phyloP scores from a whole-genome alignment of 768 basidiomycete genomes.

The Lactifluus subvellereus region DNA sequence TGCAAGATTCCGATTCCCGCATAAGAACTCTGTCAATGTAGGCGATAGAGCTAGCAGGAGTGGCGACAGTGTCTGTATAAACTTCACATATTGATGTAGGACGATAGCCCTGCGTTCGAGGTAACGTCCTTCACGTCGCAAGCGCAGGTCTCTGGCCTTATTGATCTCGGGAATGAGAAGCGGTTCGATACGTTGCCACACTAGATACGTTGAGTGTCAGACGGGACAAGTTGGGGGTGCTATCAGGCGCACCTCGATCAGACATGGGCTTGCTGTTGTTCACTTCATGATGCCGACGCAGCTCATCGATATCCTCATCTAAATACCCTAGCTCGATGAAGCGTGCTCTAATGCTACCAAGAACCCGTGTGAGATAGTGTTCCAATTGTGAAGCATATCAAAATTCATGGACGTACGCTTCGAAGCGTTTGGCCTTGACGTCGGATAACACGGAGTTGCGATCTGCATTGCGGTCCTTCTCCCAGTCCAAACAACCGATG shows the following conservation, averaged over 20 bases:
- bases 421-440: slow-evolving; percentile 15
- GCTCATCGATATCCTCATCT: background rate
- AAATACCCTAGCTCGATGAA: slow-evolving; percentile 7
- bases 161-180: slow-evolving; percentile 10
- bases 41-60: slow-evolving; percentile 1
- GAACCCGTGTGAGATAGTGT: background rate
- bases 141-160: slow-evolving; percentile 1
- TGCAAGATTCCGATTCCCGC: background rate
- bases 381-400: background rate
- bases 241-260: slow-evolving; percentile 7
- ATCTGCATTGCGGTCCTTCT: slow-evolving; percentile 10
- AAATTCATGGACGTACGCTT: slow-evolving; percentile 7
- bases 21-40: slow-evolving; percentile 1
- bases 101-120: background rate
- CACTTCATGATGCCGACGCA: slow-evolving; percentile 16
- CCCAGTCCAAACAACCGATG: slow-evolving; percentile 2
- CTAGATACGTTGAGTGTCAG: background rate
- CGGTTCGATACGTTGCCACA: slow-evolving; percentile 10
- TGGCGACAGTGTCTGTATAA: background rate
- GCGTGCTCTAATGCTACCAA: slow-evolving; percentile 5
- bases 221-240: background rate
- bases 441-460: slow-evolving; percentile 6
- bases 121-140: background rate
- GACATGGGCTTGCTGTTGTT: slow-evolving; percentile 13
- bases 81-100: background rate